These are phyloP conservation scores for Daldinia grandis DNA, from an alignment of 495 filamentous ascomycete genomes.

Conservation along the genomic window DNA sequence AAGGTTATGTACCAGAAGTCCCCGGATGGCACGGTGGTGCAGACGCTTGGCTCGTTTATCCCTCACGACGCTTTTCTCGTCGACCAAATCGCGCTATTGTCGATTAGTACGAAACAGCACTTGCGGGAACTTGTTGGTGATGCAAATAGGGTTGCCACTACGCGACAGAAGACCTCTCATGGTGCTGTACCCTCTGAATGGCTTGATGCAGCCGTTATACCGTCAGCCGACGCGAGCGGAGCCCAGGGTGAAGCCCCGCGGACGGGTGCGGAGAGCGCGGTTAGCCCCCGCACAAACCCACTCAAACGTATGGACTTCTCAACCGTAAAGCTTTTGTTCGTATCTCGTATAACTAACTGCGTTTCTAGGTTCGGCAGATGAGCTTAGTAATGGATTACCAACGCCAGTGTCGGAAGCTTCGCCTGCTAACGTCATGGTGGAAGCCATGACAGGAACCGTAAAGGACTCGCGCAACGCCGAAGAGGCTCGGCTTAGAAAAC, in stretches of 20 bases:
- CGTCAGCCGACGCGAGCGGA: slow-evolving; percentile 44
- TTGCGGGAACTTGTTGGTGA: slow-evolving; percentile 75
- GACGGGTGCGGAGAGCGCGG: slow-evolving; percentile 53
- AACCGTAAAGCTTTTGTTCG: slow-evolving; percentile 38
- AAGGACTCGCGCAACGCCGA: slow-evolving; percentile 56
- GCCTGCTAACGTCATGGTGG: slow-evolving; percentile 48
- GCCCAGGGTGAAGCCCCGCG: slow-evolving; percentile 45
- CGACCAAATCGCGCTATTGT: slow-evolving; percentile 78
- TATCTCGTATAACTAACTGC: slow-evolving; percentile 25
- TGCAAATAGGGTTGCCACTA: slow-evolving; percentile 67
- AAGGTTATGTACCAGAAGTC: slow-evolving; percentile 43
- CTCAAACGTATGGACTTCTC: slow-evolving; percentile 65
- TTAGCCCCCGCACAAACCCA: slow-evolving; percentile 60
- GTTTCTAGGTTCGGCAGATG: slow-evolving; percentile 35
- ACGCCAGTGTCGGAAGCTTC: slow-evolving; percentile 38
- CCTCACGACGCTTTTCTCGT: slow-evolving; percentile 70
- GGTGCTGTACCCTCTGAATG: slow-evolving; percentile 75
- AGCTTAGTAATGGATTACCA: slow-evolving; percentile 39
- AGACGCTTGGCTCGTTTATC: slow-evolving; percentile 70
- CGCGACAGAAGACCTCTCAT: slow-evolving; percentile 74
- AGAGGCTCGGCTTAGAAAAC: slow-evolving; percentile 58
- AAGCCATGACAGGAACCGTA: slow-evolving; percentile 48
- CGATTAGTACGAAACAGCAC: slow-evolving; percentile 76
- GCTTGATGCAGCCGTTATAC: slow-evolving; percentile 66
- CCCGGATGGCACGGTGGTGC: slow-evolving; percentile 63